Evolutionary conservation across 352 stramenopile genomes (phyloP).

Genomic region (Pythium aristosporum): DNA sequence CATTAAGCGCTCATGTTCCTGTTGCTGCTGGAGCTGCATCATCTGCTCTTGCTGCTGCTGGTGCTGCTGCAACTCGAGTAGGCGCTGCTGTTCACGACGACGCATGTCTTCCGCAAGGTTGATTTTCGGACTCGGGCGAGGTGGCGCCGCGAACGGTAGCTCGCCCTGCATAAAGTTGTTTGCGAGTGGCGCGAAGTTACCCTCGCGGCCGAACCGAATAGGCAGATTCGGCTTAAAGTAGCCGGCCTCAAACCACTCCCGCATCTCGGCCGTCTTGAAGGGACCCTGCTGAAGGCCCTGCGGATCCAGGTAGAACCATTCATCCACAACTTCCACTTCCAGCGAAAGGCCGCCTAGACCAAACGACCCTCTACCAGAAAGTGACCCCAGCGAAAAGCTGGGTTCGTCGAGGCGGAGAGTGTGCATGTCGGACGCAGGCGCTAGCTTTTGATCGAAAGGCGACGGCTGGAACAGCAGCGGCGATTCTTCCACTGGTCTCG

Average conservation of each 20-base stretch:
- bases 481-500: constrained; percentile 18
- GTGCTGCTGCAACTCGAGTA: constrained; percentile 64
- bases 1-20: constrained; percentile 68
- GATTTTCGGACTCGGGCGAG: constrained; percentile 32
- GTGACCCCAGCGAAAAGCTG: constrained; percentile 19
- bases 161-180: constrained; percentile 75
- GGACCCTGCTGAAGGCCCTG: constrained; percentile 80
- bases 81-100: constrained; percentile 49
- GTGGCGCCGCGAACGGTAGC: constrained; percentile 56
- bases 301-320: constrained; percentile 88
- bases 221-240: constrained; percentile 90
- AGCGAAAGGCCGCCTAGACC: constrained; percentile 25
- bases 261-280: constrained; percentile 87
- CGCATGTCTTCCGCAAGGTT: constrained; percentile 21
- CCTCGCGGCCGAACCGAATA: constrained; percentile 78
- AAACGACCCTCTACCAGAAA: constrained; percentile 23
- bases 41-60: constrained; percentile 61
- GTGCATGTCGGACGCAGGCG: constrained; percentile 1
- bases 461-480: constrained; percentile 22
- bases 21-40: constrained; percentile 63
- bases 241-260: constrained; percentile 86
- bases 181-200: constrained; percentile 67
- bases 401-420: constrained; percentile 10
- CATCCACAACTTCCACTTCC: constrained; percentile 54
- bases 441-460: constrained; percentile 23